Evolutionary conservation across 192 early-diverging fungal genomes (phyloP), one percentile per base, ranked within the genome.

Genomic region (Phlyctochytrium arcticum): DNA sequence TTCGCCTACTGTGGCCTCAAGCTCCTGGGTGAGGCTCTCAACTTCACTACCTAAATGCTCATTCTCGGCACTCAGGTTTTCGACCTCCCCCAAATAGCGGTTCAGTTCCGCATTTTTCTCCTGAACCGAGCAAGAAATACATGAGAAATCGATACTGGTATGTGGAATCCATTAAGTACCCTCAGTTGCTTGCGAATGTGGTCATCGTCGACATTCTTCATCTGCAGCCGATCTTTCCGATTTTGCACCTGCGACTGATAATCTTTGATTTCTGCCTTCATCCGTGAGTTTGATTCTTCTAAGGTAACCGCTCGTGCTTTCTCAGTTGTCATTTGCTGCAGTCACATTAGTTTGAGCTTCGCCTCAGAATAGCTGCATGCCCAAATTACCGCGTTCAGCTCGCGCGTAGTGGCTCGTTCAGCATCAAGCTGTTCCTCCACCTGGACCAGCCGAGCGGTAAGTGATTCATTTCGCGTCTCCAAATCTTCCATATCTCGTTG

Each of bases 31-130:
- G 36, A 84, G 62, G 5, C 57, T 58, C 24, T 82, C 80, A 4
- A 80, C 58, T 44, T 84, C 80, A 1, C 27, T 21, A 15, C 50
- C 31, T 3, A 84, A 32, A 7, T 67, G 62, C 2, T 37, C 47
- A 44, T 84, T 84, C 46, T 80, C 66, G 4, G 51, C 59, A 36
- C 66, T 75, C 10, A 84, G 48, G 10, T 62, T 30, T 39, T 82
- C 62, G 34, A 84, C 70, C 53, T 82, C 80, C 7, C 62, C 56
- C 3, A 82, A 27, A 51, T 75, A 82, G 23, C 66, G 36, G 49
- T 72, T 74, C 33, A 84, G 59, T 60, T 84, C 73, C 4, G 36
- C 29, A 51, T 84, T 84, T 54, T 84, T 81, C 34, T 82, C 75
- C 70, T 81, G 30, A 6, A 26, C 59, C 8, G 31, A 71, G 9